Conservation (phyloP, 2,329 filamentous ascomycete species). For the Arthroderma sp. region DNA sequence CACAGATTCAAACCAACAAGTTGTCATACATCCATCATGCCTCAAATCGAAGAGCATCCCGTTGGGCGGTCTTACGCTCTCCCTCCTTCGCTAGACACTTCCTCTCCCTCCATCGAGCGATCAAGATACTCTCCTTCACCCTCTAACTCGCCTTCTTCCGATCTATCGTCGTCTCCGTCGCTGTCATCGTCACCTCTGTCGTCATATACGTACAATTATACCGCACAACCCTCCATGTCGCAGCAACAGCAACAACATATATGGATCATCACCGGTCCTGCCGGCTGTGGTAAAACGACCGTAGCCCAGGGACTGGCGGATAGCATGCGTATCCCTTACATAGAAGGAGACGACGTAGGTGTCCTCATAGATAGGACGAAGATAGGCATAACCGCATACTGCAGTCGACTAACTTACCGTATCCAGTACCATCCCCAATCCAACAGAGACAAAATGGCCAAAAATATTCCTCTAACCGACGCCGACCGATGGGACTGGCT, state of each 20-base stretch:
- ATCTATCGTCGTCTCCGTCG: not conserved
- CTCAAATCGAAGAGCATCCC: no score
- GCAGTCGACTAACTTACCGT: constrained; percentile 7
- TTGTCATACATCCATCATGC: no score
- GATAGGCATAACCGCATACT: not conserved
- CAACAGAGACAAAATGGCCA: constrained; percentile 85
- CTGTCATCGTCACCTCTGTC: constrained; percentile 9
- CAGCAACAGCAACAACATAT: constrained; percentile 51
- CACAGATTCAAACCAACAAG: no score
- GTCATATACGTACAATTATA: constrained; percentile 7
- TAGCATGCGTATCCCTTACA: constrained; percentile 52
- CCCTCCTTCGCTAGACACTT: not conserved
- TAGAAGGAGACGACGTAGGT: constrained; percentile 67
- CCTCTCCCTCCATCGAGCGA: not conserved
- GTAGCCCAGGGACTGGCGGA: constrained; percentile 53
- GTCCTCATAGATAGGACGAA: not conserved
- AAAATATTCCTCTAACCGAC: constrained; percentile 73
- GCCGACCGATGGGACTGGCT: constrained; percentile 98
- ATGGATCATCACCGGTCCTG: constrained; percentile 67
- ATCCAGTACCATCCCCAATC: constrained; percentile 39
- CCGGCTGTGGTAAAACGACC: constrained; percentile 68
- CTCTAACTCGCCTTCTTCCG: not conserved
- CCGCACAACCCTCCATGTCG: constrained; percentile 8
- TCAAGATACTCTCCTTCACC: not conserved
- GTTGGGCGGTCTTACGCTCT: not conserved